Evolutionary conservation across 495 filamentous ascomycete species (phyloP).

Genomic region (Neurospora sp.): DNA sequence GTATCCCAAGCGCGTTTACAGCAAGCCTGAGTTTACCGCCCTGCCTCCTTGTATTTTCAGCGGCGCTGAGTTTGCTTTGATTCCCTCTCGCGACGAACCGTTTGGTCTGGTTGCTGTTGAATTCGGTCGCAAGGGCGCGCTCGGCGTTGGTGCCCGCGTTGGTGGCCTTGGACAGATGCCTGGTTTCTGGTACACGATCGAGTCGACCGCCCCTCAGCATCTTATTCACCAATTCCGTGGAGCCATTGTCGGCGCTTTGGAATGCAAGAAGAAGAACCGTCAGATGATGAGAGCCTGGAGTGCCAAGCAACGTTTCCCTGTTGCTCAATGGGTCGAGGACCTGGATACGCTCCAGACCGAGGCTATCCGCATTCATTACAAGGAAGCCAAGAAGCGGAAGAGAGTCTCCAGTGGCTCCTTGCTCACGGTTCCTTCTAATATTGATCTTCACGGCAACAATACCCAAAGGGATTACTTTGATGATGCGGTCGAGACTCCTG

Average conservation of each 20-base stretch:
- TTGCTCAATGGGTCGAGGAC: slow-evolving; percentile 55
- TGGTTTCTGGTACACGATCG: slow-evolving; percentile 59
- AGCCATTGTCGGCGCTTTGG: slow-evolving; percentile 56
- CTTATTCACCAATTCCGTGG: slow-evolving; percentile 61
- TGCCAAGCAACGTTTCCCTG: slow-evolving; percentile 67
- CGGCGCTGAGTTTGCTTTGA: slow-evolving; percentile 66
- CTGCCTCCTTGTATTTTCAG: slow-evolving; percentile 64
- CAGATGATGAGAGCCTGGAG: slow-evolving; percentile 65
- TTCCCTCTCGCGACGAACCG: slow-evolving; percentile 67
- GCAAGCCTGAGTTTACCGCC: slow-evolving; percentile 61
- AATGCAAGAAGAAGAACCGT: slow-evolving; percentile 45
- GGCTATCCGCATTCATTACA: slow-evolving; percentile 25
- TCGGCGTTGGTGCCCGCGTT: slow-evolving; percentile 60
- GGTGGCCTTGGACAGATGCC: slow-evolving; percentile 67
- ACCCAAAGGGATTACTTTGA: slow-evolving; percentile 9
- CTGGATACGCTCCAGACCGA: slow-evolving; percentile 51
- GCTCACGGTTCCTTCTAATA: slow-evolving; percentile 13
- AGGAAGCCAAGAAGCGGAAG: slow-evolving; percentile 9
- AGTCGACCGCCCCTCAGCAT: slow-evolving; percentile 58
- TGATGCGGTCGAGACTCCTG: slow-evolving; percentile 5
- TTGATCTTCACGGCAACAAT: slow-evolving; percentile 2
- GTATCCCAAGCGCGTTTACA: slow-evolving; percentile 61
- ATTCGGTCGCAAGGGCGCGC: slow-evolving; percentile 65
- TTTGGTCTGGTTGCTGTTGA: slow-evolving; percentile 74
- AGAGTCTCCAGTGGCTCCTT: slow-evolving; percentile 3